phyloP scores from a whole-genome alignment of 129 eudicot species.

The Sambucus nigra region DNA sequence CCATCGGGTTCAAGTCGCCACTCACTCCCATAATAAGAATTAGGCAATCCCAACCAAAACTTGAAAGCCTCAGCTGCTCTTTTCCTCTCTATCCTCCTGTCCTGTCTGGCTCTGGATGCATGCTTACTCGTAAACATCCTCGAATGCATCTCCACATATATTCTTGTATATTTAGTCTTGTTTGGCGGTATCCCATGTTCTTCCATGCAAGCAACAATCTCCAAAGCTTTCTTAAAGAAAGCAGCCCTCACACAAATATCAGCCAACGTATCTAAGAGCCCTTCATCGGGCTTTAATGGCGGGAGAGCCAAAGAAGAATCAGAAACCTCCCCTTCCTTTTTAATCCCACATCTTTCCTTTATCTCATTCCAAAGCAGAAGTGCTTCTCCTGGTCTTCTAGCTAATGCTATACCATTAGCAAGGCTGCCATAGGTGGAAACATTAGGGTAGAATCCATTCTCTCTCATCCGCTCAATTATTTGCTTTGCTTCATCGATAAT shows the following conservation, averaged over 20 bases:
- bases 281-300: constrained; percentile 72
- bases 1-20: constrained; percentile 61
- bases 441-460: constrained; percentile 66
- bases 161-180: constrained; percentile 75
- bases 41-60: constrained; percentile 97
- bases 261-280: constrained; percentile 81
- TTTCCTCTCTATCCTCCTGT: constrained; percentile 72
- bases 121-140: constrained; percentile 99
- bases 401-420: constrained; percentile 76
- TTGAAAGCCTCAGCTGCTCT: constrained; percentile 97
- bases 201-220: constrained; percentile 96
- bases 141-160: constrained; percentile 96
- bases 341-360: constrained; percentile 66
- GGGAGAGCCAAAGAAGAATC: constrained; percentile 33
- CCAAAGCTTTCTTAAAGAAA: constrained; percentile 92
- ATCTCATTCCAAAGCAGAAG: constrained; percentile 85
- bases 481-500: constrained; percentile 63
- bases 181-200: constrained; percentile 77
- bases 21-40: constrained; percentile 81
- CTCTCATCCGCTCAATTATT: constrained; percentile 59
- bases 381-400: constrained; percentile 93
- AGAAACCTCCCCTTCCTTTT: constrained; percentile 18
- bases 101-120: constrained; percentile 92
- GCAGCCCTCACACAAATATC: constrained; percentile 98
- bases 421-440: constrained; percentile 89